Conservation (phyloP, 2,329 filamentous ascomycete genomes). For the Trichoderma citrinoviride region DNA sequence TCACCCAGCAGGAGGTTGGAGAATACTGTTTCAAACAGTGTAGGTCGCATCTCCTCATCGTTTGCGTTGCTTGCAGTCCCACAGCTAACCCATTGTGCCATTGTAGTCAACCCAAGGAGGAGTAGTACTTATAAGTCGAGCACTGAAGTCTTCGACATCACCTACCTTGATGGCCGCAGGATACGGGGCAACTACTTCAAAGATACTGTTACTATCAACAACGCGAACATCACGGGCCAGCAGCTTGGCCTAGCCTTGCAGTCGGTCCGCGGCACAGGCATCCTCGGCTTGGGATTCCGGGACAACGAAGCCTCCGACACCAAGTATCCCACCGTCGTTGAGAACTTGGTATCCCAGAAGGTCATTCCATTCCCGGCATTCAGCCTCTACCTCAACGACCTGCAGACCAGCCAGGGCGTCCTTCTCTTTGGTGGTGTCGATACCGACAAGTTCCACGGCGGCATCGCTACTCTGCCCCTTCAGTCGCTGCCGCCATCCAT, state of each 20-base stretch:
- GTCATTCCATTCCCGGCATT: slow-evolving; percentile 63
- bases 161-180: slow-evolving; percentile 57
- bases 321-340: slow-evolving; percentile 59
- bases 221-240: slow-evolving; percentile 46
- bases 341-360: slow-evolving; percentile 60
- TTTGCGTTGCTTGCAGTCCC: neutral
- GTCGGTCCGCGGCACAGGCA: slow-evolving; percentile 51
- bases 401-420: slow-evolving; percentile 61
- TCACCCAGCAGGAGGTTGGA: slow-evolving; percentile 37
- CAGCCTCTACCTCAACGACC: slow-evolving; percentile 67
- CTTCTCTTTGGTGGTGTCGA: slow-evolving; percentile 81
- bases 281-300: slow-evolving; percentile 59
- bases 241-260: slow-evolving; percentile 54
- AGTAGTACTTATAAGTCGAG: slow-evolving; percentile 51
- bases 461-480: slow-evolving; percentile 45
- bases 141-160: slow-evolving; percentile 53
- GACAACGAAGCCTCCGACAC: slow-evolving; percentile 45
- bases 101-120: slow-evolving; percentile 38
- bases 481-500: slow-evolving; percentile 36
- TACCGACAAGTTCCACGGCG: slow-evolving; percentile 65
- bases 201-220: slow-evolving; percentile 54
- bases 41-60: neutral
- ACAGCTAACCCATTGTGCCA: neutral
- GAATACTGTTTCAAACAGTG: slow-evolving; percentile 33
- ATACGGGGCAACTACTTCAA: slow-evolving; percentile 57